Conservation (phyloP, 148 eudicot genomes). For the Talinum fruticosum region DNA sequence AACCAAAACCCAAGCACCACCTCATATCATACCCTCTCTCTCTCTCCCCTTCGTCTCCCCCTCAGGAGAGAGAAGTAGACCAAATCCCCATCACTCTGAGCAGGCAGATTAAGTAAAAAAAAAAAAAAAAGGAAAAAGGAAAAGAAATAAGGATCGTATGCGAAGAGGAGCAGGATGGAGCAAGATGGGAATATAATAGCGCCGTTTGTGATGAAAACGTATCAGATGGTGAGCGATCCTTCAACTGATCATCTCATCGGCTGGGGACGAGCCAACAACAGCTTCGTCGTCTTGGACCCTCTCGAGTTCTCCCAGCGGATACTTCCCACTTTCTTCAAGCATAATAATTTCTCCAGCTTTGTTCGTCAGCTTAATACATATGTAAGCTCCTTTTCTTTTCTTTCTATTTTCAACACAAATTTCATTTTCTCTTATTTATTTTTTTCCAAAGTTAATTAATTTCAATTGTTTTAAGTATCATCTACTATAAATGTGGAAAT, state of each 20-base stretch:
- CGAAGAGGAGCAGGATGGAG: conserved; percentile 7
- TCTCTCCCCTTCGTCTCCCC: neutral
- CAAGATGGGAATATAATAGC: conserved; percentile 30
- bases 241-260: conserved; percentile 47
- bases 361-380: conserved; percentile 90
- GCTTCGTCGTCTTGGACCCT: conserved; percentile 64
- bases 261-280: conserved; percentile 73
- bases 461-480: too few relatives aligned
- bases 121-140: neutral
- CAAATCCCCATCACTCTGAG: neutral
- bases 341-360: conserved; percentile 85
- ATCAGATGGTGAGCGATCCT: conserved; percentile 68
- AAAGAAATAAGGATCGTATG: conserved; percentile 11
- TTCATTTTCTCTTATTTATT: too few relatives aligned
- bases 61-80: neutral
- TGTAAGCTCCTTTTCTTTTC: conserved; percentile 33
- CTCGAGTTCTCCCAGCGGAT: conserved; percentile 55
- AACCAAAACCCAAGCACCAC: conserved; percentile 1
- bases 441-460: too few relatives aligned
- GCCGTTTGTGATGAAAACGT: conserved; percentile 72
- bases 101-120: neutral
- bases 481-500: too few relatives aligned
- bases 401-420: neutral
- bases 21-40: neutral
- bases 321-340: conserved; percentile 69